A percentile compares a stretch with the other conserved stretches of the same genome.
Conservation (phyloP, 2,329 filamentous ascomycete species). For the Claviceps sorghi region DNA sequence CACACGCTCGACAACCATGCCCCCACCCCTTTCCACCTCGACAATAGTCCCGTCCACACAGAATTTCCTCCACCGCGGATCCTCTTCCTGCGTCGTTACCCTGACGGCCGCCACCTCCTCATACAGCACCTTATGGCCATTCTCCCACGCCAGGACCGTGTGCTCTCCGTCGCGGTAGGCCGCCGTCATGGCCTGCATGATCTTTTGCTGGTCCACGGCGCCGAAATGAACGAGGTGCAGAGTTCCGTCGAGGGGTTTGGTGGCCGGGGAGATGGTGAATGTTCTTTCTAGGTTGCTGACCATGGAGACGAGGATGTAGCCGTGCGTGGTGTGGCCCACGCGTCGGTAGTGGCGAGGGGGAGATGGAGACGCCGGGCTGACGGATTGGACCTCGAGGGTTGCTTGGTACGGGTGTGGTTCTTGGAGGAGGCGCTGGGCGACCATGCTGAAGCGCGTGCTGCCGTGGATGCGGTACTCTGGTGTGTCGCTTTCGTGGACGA, state of each 20-base stretch:
- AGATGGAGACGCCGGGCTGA: background rate
- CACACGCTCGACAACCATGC: slow-evolving; percentile 49
- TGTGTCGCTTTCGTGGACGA: slow-evolving; percentile 87
- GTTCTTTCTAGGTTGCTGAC: slow-evolving; percentile 70
- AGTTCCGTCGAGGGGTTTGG: slow-evolving; percentile 53
- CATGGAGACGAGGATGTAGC: slow-evolving; percentile 62
- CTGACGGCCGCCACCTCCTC: slow-evolving; percentile 51
- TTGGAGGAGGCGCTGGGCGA: slow-evolving; percentile 58
- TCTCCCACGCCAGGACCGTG: slow-evolving; percentile 33
- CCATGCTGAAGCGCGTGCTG: slow-evolving; percentile 67
- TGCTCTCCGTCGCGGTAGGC: slow-evolving; percentile 46
- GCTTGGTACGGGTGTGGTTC: slow-evolving; percentile 36
- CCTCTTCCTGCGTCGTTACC: slow-evolving; percentile 45
- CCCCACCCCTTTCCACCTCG: slow-evolving; percentile 53
- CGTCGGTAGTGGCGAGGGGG: slow-evolving; percentile 6
- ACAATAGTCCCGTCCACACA: slow-evolving; percentile 91
- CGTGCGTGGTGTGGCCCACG: slow-evolving; percentile 38
- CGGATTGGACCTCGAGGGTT: slow-evolving; percentile 20
- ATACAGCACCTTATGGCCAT: slow-evolving; percentile 54
- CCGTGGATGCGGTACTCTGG: slow-evolving; percentile 65
- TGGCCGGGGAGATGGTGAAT: slow-evolving; percentile 68
- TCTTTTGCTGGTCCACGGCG: slow-evolving; percentile 45
- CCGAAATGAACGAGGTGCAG: slow-evolving; percentile 66
- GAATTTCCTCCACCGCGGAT: slow-evolving; percentile 66
- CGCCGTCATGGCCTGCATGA: slow-evolving; percentile 62